Evolutionary conservation across 495 filamentous ascomycete genomes (phyloP).

Genomic region (Podospora fimiseda): DNA sequence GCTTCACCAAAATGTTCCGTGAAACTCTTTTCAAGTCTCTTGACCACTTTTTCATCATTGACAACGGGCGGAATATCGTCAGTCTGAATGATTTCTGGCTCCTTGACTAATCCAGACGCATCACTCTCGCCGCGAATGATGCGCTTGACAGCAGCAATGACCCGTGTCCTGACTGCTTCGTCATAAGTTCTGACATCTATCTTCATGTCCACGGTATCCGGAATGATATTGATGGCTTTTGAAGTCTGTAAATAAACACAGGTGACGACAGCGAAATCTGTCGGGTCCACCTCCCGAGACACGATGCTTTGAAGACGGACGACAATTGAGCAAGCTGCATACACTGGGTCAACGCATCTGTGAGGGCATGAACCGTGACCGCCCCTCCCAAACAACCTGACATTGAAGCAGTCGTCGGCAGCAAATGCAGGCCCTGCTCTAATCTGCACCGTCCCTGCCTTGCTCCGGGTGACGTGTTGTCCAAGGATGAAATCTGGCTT

Average conservation of each 20-base stretch:
- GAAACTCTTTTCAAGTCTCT: not conserved
- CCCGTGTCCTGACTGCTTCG: not conserved
- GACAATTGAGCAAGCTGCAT: constrained; percentile 48
- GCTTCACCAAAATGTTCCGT: not conserved
- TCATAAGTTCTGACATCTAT: constrained; percentile 1
- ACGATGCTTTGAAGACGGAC: constrained; percentile 52
- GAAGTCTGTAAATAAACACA: constrained; percentile 48
- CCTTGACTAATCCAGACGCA: not conserved
- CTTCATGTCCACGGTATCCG: constrained; percentile 22
- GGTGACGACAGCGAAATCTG: constrained; percentile 49
- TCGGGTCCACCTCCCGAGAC: constrained; percentile 45
- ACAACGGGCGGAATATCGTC: not conserved
- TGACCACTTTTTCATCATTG: not conserved
- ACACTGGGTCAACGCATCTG: constrained; percentile 49
- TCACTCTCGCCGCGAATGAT: constrained; percentile 2
- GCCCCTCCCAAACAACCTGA: constrained; percentile 45
- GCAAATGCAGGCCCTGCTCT: constrained; percentile 2
- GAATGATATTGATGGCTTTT: constrained; percentile 48
- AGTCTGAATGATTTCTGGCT: not conserved
- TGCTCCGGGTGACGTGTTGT: constrained; percentile 46
- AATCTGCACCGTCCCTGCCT: constrained; percentile 37
- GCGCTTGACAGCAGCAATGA: not conserved
- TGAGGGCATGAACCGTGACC: constrained; percentile 50
- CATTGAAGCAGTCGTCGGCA: constrained; percentile 34
- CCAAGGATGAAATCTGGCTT: constrained; percentile 53